Percentiles rank a stretch among this genome's conserved stretches.
Conservation (phyloP, 805 yeast genomes). For the Candida krabiensis region DNA sequence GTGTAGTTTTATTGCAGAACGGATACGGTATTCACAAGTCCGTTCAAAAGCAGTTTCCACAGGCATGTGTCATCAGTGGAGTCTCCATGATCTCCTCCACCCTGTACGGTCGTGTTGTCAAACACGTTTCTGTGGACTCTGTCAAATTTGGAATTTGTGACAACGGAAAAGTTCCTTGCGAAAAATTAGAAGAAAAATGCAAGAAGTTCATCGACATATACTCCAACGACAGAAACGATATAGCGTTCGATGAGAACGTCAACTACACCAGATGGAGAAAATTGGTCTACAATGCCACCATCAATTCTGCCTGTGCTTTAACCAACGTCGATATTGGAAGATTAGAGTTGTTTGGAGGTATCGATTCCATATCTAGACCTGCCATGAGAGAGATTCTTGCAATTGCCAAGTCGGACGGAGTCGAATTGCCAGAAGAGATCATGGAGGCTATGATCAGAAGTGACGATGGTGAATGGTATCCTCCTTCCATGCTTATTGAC, state of each 20-base stretch:
- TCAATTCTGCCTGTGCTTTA: slow-evolving; percentile 45
- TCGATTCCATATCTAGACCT: slow-evolving; percentile 32
- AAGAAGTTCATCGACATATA: slow-evolving; percentile 35
- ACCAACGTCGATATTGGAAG: slow-evolving; percentile 42
- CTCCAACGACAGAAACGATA: slow-evolving; percentile 30
- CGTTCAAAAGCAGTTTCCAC: slow-evolving; percentile 33
- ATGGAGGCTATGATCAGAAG: slow-evolving; percentile 41
- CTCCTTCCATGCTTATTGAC: slow-evolving; percentile 52
- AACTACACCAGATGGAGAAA: slow-evolving; percentile 46
- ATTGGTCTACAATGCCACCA: slow-evolving; percentile 46
- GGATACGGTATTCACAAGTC: slow-evolving; percentile 41
- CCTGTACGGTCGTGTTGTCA: slow-evolving; percentile 30
- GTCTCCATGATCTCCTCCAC: slow-evolving; percentile 38
- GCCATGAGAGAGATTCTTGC: slow-evolving; percentile 45
- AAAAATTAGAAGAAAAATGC: slow-evolving; percentile 30
- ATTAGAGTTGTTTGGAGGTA: slow-evolving; percentile 30
- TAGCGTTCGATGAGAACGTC: slow-evolving; percentile 35
- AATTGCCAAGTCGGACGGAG: slow-evolving; percentile 50
- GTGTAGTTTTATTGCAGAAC: slow-evolving; percentile 40
- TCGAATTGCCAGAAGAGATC: slow-evolving; percentile 33
- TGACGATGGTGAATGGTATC: slow-evolving; percentile 40
- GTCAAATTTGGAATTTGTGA: slow-evolving; percentile 37
- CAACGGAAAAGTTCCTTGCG: slow-evolving; percentile 29
- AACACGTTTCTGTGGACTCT: slow-evolving; percentile 36
- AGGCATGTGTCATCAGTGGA: slow-evolving; percentile 38